phyloP scores from a whole-genome alignment of 164 flowering plant genomes.

The Chloranthus sessilifolius region DNA sequence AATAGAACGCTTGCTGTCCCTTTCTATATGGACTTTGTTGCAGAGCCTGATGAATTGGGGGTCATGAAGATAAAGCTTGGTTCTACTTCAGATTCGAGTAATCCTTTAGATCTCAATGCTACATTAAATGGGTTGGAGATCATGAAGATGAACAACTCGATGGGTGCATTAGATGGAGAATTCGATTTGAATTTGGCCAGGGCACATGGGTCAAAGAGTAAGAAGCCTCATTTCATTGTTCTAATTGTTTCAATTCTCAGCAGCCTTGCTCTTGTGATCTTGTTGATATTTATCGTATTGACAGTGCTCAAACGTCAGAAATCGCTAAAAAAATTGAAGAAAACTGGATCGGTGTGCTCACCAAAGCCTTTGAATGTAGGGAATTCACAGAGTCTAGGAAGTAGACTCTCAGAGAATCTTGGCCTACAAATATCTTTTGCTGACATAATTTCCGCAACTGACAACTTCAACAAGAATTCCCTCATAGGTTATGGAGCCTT shows the following conservation, averaged over 20 bases:
- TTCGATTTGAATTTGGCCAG: constrained; percentile 58
- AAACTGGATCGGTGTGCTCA: background rate
- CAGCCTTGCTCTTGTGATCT: background rate
- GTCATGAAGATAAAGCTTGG: constrained; percentile 39
- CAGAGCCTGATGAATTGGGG: constrained; percentile 18
- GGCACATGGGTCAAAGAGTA: background rate
- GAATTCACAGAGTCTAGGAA: too few species aligned
- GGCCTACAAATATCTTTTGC: constrained; percentile 8
- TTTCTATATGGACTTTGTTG: constrained; percentile 37
- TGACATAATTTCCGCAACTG: constrained; percentile 9
- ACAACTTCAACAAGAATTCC: constrained; percentile 9
- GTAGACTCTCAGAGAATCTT: background rate
- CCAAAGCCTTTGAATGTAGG: too few species aligned
- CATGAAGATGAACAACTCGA: constrained; percentile 45
- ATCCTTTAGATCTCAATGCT: constrained; percentile 43
- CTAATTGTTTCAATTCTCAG: background rate
- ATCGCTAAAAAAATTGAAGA: background rate
- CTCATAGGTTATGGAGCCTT: constrained; percentile 65
- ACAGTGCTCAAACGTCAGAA: background rate
- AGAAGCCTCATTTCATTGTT: constrained; percentile 9
- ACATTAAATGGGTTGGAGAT: constrained; percentile 66
- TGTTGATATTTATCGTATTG: background rate
- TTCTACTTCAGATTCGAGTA: constrained; percentile 18
- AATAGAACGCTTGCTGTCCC: constrained; percentile 33
- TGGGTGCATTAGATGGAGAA: constrained; percentile 26